Conservation (phyloP, 2,329 filamentous ascomycete species). For the Beauveria sp. region DNA sequence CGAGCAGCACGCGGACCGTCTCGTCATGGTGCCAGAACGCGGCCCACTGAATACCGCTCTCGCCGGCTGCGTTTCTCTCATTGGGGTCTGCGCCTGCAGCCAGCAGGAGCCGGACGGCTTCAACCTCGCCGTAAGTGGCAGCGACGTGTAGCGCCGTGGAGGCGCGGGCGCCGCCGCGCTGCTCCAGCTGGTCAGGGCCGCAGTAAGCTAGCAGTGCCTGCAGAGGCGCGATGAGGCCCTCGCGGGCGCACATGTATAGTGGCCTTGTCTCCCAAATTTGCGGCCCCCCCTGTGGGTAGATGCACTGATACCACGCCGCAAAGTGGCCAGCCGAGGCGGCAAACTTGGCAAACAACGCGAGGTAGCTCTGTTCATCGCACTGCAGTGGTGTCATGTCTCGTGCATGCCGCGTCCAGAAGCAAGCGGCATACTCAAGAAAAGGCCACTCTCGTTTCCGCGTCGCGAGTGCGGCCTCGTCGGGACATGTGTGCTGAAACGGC, state of each 20-base stretch:
- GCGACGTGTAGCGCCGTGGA: slow-evolving; percentile 11
- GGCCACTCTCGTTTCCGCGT: slow-evolving; percentile 5
- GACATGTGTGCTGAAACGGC: neutral
- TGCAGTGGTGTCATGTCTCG: neutral
- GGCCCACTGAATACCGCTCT: slow-evolving; percentile 9
- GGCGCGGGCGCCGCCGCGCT: slow-evolving; percentile 2
- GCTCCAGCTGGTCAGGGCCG: neutral
- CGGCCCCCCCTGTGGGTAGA: neutral
- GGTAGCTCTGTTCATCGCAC: neutral
- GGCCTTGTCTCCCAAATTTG: slow-evolving; percentile 1
- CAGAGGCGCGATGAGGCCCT: slow-evolving; percentile 2
- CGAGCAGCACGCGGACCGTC: neutral
- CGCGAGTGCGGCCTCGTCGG: neutral
- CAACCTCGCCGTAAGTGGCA: slow-evolving; percentile 6
- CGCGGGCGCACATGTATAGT: slow-evolving; percentile 9
- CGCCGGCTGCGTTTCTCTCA: neutral
- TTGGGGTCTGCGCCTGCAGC: slow-evolving; percentile 6
- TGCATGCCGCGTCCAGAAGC: slow-evolving; percentile 5
- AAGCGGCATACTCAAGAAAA: slow-evolving; percentile 1
- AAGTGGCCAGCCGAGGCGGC: neutral
- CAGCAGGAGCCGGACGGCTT: slow-evolving; percentile 3
- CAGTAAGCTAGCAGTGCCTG: neutral
- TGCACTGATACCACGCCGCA: slow-evolving; percentile 10
- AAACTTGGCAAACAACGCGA: neutral
- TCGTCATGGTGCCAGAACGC: slow-evolving; percentile 2